These are phyloP conservation scores for Spathaspora passalidarum DNA, from an alignment of 805 yeast species.

Conservation along the genomic window DNA sequence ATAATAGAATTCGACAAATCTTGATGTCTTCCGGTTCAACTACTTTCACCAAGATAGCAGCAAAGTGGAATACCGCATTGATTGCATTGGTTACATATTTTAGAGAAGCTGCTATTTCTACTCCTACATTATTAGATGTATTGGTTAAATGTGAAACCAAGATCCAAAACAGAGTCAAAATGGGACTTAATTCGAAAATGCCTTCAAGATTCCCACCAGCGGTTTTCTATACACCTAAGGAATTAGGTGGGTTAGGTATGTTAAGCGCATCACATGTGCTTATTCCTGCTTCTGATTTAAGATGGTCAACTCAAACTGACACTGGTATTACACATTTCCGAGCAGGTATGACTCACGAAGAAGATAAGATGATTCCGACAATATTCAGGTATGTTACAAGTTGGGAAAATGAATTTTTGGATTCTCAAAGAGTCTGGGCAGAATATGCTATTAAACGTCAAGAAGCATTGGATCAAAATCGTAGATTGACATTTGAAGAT, in stretches of 20 bases:
- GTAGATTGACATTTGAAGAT: constrained; percentile 88
- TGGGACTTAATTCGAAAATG: constrained; percentile 96
- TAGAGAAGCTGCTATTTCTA: constrained; percentile 88
- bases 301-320: constrained; percentile 91
- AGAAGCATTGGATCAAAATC: constrained; percentile 81
- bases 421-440: constrained; percentile 96
- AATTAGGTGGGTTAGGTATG: constrained; percentile 97
- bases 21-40: constrained; percentile 95
- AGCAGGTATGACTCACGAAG: constrained; percentile 85
- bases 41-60: constrained; percentile 89
- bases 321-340: constrained; percentile 93
- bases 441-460: constrained; percentile 89
- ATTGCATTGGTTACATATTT: constrained; percentile 83
- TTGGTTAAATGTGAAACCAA: constrained; percentile 90
- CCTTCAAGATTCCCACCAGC: constrained; percentile 99
- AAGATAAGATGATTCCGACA: constrained; percentile 84
- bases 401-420: constrained; percentile 95
- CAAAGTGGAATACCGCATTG: constrained; percentile 93
- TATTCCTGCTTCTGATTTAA: constrained; percentile 88
- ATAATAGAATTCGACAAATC: constrained; percentile 81
- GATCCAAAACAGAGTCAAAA: constrained; percentile 88
- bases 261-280: constrained; percentile 93
- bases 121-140: constrained; percentile 72
- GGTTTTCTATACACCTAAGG: constrained; percentile 96
- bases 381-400: constrained; percentile 87